Base-by-base conservation (phyloP, 108 stramenopile genomes). In the Mediolabrus comicus region DNA sequence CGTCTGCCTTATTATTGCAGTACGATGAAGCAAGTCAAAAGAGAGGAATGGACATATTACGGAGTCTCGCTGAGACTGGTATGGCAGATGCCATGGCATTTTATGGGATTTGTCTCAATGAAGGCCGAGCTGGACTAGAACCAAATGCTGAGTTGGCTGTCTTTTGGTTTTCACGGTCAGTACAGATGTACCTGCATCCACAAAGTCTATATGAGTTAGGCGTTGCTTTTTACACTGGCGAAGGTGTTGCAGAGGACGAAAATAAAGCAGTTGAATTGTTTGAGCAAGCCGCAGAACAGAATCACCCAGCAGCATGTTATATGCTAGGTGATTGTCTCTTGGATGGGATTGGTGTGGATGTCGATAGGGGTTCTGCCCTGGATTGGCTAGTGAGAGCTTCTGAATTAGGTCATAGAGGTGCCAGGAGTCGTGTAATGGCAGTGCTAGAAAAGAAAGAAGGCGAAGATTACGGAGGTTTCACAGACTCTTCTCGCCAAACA, bases 241-340 rank as follows among this genome's bases (percentile, higher is more conserved):
- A 86, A 30, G 86, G 80, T 3, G 75, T 72, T 10, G 61, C 65
- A 1, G 79, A 75, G 16, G 79, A 86, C 62, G 78, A 86, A 26
- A 74, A 77, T 19, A 68, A 64, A 26, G 88, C 85, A 13, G 74
- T 83, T 0, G 17, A 62, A 3, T 73, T 63, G 19, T 89, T 86
- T 60, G 27, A 41, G 16, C 32, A 54, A 24, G 85, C 85, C 19
- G 83, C 88, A 26, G 54, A 72, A 38, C 31, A 71, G 17, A 73
- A 82, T 36, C 88, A 89, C 71, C 63, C 82, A n/a, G 82, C 68
- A 25, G 88, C 88, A 43, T 71, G 79, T 19, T 89, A 85, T 38
- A 86, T 89, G 85, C 61, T 86, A 1, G 88, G 85, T 2, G 88
- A 89, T 43, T 85, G 83, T 39, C 64, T 85, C 0, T 41, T 86